Conservation (phyloP, 225 moss, liverwort and hornwort genomes). For the Marchantia polymorpha region DNA sequence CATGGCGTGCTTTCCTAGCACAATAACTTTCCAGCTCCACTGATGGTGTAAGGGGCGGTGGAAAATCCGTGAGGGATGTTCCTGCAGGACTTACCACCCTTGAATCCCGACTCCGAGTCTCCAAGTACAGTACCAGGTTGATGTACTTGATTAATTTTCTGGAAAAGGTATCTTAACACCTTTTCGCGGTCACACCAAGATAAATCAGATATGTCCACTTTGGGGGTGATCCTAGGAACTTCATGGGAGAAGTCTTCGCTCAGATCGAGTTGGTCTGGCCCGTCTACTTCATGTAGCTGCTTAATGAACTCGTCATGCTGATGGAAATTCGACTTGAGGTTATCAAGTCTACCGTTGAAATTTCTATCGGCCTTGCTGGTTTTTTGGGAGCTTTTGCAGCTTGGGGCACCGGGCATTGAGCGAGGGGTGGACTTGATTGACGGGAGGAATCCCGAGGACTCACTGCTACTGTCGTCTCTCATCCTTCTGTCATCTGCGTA, state of each 20-base stretch:
- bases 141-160: constrained; percentile 49
- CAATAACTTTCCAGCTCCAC: constrained; percentile 33
- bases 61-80: constrained; percentile 4
- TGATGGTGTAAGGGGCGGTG: constrained; percentile 26
- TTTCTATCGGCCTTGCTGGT: constrained; percentile 21
- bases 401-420: constrained; percentile 37
- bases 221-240: constrained; percentile 40
- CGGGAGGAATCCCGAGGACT: constrained; percentile 28
- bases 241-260: constrained; percentile 33
- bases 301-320: constrained; percentile 29
- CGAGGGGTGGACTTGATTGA: constrained; percentile 41
- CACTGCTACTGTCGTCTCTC: constrained; percentile 25
- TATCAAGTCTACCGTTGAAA: constrained; percentile 13
- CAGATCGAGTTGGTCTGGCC: constrained; percentile 27
- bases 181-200: constrained; percentile 69
- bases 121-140: background rate
- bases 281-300: constrained; percentile 32
- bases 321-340: constrained; percentile 23
- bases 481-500: constrained; percentile 11
- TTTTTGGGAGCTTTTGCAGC: constrained; percentile 2
- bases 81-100: background rate
- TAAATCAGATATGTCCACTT: constrained; percentile 68
- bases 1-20: background rate
- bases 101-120: background rate
- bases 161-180: constrained; percentile 61